Evolutionary conservation across 2,329 filamentous ascomycete species (phyloP), one percentile per base, ranked within the genome.

Genomic region (Pseudogymnoascus sp.): DNA sequence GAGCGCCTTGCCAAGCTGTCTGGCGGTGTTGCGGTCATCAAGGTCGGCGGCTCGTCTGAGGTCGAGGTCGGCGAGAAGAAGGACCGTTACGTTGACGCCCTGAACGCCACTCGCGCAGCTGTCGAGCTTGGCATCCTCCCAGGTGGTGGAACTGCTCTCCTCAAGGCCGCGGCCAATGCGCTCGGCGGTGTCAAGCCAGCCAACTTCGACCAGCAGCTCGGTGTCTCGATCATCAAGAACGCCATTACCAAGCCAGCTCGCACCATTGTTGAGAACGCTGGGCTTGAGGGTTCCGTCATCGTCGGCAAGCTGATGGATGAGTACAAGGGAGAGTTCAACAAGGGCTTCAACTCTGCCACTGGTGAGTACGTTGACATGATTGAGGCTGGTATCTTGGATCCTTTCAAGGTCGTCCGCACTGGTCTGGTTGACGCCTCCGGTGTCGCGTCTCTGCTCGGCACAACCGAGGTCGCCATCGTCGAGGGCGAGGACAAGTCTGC

Each of bases 21-120:
- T 68, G 94, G 94, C 67, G 94, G 94, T 84, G 94, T 99, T 71
- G 94, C 94, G 70, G 94, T 99, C 78, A 97, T 99, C 84, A 97
- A 96, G 85, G 94, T 99, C 66, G 94, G 94, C 71, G 94, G 94
- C 76, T 85, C 92, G 66, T 97, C 93, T 66, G 94, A 99, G 80
- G 93, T 99, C 67, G 94, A 99, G 83, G 94, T 99, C 62, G 89
- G 92, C 69, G 94, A 99, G 86, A 99, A 99, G 91, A 99, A 99
- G 87, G 94, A 99, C 77, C 91, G 94, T 75, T 96, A 97, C 71
- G 94, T 99, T 65, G 94, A 99, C 78, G 94, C 94, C 63, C 82
- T 99, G 65, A 99, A 99, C 78, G 94, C 94, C 69, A 99, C 94
- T 67, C 93, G 94, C 71, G 94, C 94, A 69, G 94, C 94, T 71